Conservation (phyloP, 805 yeast genomes). For the Pichia cabralensis region DNA sequence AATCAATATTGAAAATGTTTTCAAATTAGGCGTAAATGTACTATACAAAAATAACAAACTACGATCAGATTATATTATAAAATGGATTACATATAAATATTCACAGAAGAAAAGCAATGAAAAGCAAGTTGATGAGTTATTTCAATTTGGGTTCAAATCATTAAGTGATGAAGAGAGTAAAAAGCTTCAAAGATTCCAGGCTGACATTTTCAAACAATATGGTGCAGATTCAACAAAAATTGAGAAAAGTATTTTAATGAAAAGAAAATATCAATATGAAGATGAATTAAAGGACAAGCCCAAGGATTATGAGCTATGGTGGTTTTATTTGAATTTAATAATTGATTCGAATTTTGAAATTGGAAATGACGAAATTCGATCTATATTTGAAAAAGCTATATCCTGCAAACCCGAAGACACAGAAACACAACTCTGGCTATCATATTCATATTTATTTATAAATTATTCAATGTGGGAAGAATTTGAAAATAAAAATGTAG, state of each 20-base stretch:
- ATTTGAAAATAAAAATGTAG: conserved; percentile 30
- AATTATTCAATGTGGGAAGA: conserved; percentile 58
- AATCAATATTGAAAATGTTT: conserved; percentile 50
- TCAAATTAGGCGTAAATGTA: conserved; percentile 55
- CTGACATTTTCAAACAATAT: conserved; percentile 55
- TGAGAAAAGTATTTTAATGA: conserved; percentile 40
- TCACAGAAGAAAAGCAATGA: conserved; percentile 49
- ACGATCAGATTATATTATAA: conserved; percentile 31
- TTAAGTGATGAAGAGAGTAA: conserved; percentile 25
- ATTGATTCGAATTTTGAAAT: conserved; percentile 24
- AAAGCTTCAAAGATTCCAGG: conserved; percentile 32
- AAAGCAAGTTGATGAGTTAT: conserved; percentile 53
- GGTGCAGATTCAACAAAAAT: conserved; percentile 43
- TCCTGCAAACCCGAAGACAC: conserved; percentile 31
- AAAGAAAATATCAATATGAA: conserved; percentile 50
- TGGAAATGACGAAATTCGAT: conserved; percentile 22
- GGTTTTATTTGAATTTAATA: conserved; percentile 53
- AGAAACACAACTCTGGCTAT: conserved; percentile 42
- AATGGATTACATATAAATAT: conserved; percentile 70
- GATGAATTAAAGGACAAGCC: conserved; percentile 36
- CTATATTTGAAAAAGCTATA: conserved; percentile 37
- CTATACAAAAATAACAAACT: conserved; percentile 25
- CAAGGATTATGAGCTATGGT: conserved; percentile 70
- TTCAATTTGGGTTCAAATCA: conserved; percentile 37
- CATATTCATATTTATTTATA: conserved; percentile 65